Evolutionary conservation across 2,329 filamentous ascomycete species (phyloP).

Genomic region (Botrytis aclada): DNA sequence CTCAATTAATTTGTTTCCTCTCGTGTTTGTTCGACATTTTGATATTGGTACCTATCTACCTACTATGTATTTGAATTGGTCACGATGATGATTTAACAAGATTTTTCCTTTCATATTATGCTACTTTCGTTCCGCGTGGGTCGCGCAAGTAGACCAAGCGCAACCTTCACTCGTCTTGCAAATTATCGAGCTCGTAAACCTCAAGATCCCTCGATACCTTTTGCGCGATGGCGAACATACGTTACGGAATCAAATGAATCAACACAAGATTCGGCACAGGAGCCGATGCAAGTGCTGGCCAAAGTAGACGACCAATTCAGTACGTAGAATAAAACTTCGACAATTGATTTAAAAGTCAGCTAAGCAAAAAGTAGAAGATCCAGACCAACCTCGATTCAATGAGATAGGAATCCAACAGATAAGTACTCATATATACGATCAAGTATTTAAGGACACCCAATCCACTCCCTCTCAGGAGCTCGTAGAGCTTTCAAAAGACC

Average conservation of each 20-base stretch:
- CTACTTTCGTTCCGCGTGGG: constrained; percentile 35
- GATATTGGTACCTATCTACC: not conserved
- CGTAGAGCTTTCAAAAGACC: constrained; percentile 75
- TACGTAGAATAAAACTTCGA: not conserved
- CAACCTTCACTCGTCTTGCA: constrained; percentile 51
- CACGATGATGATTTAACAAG: constrained; percentile 29
- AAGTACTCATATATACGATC: constrained; percentile 75
- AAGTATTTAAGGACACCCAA: constrained; percentile 67
- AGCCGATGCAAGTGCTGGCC: constrained; percentile 10
- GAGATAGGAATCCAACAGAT: constrained; percentile 94
- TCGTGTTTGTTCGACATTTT: not conserved
- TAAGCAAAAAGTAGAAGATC: constrained; percentile 33
- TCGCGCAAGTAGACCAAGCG: constrained; percentile 34
- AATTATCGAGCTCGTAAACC: constrained; percentile 45
- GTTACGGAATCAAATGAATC: not conserved
- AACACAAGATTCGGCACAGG: constrained; percentile 1
- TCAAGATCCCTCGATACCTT: constrained; percentile 32
- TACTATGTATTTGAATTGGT: not conserved
- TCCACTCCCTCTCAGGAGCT: constrained; percentile 65
- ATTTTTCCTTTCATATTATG: constrained; percentile 29
- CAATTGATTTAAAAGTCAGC: constrained; percentile 8
- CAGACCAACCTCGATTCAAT: constrained; percentile 71
- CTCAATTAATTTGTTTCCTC: not conserved
- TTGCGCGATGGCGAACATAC: constrained; percentile 39
- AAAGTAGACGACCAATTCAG: not conserved